phyloP scores from a whole-genome alignment of 805 yeast genomes.

The Lachancea fermentati region DNA sequence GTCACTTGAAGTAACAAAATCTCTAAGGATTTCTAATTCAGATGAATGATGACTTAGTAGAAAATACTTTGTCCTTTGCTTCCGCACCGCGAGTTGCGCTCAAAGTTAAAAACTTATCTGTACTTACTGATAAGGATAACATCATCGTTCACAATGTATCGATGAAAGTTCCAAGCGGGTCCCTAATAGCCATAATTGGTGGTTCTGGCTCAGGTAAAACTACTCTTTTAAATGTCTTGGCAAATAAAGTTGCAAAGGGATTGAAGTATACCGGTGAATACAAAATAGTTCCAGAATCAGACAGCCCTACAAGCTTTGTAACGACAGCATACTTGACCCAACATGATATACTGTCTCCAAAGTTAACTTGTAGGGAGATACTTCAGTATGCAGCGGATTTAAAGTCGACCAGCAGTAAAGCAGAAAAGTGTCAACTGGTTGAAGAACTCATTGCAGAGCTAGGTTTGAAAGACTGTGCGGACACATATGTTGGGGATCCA shows the following conservation, averaged over 20 bases:
- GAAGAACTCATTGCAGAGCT: constrained; percentile 56
- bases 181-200: constrained; percentile 76
- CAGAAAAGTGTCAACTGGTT: constrained; percentile 46
- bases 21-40: no score
- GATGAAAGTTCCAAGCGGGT: constrained; percentile 53
- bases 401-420: constrained; percentile 44
- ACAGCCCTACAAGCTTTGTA: constrained; percentile 8
- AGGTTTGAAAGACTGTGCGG: constrained; percentile 58
- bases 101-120: constrained; percentile 24
- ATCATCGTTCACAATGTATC: constrained; percentile 47
- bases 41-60: constrained; percentile 12
- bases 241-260: constrained; percentile 42
- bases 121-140: constrained; percentile 27
- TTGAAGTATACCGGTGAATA: constrained; percentile 41
- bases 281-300: constrained; percentile 22
- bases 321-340: constrained; percentile 61
- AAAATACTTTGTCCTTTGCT: constrained; percentile 23
- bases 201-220: constrained; percentile 89
- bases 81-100: constrained; percentile 19
- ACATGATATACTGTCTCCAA: constrained; percentile 66
- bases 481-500: constrained; percentile 53
- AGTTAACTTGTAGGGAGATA: constrained; percentile 68
- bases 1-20: no score
- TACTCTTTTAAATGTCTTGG: constrained; percentile 62
- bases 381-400: constrained; percentile 65